Conservation (phyloP, 768 basidiomycete genomes). For the Suillus spraguei region DNA sequence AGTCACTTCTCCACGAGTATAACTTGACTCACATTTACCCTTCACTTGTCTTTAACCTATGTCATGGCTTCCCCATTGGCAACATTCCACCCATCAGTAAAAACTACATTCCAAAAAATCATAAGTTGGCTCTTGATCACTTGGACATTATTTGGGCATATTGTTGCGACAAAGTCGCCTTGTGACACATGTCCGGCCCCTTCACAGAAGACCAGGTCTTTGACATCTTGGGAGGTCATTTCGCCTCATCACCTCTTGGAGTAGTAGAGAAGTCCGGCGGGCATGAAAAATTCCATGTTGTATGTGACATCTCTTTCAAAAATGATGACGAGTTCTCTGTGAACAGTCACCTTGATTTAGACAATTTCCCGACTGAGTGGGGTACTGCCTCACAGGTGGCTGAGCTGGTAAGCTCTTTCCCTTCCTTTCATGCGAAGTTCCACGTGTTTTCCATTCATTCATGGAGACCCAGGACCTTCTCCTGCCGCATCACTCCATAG, state of each 20-base stretch:
- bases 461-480: too few relatives aligned
- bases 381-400: too few relatives aligned
- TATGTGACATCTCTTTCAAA: conserved; percentile 22
- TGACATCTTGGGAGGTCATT: not conserved
- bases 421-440: too few relatives aligned
- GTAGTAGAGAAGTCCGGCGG: not conserved
- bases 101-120: conserved; percentile 15
- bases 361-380: not conserved
- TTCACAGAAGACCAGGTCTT: not conserved
- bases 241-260: not conserved
- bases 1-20: not conserved
- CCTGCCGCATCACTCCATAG: too few relatives aligned
- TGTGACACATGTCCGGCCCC: conserved; percentile 14
- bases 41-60: conserved; percentile 30
- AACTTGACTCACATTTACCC: conserved; percentile 27
- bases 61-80: conserved; percentile 36
- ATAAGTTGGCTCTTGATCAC: conserved; percentile 8
- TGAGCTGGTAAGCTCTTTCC: too few relatives aligned
- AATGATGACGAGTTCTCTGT: conserved; percentile 9
- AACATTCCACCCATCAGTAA: conserved; percentile 22
- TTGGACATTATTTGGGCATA: conserved; percentile 9
- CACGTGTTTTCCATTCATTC: too few relatives aligned
- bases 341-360: conserved; percentile 8
- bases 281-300: conserved; percentile 19
- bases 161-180: not conserved